phyloP scores from a whole-genome alignment of 345 rosid genomes.

The Sisymbrium irio region DNA sequence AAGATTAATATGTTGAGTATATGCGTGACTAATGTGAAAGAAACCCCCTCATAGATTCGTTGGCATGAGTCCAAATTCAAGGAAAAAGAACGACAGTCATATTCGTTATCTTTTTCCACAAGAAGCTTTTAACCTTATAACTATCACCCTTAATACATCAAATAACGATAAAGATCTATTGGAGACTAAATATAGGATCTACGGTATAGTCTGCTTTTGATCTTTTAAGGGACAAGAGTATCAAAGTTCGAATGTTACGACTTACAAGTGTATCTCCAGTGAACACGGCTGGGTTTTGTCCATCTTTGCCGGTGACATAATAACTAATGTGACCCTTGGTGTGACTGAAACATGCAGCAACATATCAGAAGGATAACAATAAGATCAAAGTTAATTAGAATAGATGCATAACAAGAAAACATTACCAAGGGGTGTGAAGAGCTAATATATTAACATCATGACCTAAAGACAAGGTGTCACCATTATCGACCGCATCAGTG shows the following conservation, averaged over 20 bases:
- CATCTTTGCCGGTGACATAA: slow-evolving; percentile 61
- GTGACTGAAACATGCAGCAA: slow-evolving; percentile 47
- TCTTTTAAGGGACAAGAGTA: neutral
- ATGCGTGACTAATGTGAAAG: neutral
- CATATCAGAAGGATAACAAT: neutral
- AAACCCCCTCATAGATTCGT: neutral
- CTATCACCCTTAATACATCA: neutral
- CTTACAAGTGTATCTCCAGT: slow-evolving; percentile 92
- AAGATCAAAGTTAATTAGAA: neutral
- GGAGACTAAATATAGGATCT: neutral
- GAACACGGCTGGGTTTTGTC: slow-evolving; percentile 70
- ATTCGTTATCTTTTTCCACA: neutral
- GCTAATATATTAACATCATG: slow-evolving; percentile 51
- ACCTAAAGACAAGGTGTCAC: slow-evolving; percentile 63
- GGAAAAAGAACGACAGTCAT: neutral
- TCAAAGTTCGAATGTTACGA: neutral
- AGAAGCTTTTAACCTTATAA: neutral
- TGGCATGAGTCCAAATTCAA: neutral
- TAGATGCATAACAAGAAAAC: neutral
- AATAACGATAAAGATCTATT: too few species aligned
- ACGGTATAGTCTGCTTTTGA: neutral
- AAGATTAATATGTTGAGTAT: neutral
- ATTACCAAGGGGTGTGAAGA: slow-evolving; percentile 89
- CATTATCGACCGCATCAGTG: slow-evolving; percentile 65
- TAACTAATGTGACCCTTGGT: slow-evolving; percentile 92